Evolutionary conservation across 345 rosid genomes (phyloP).

Genomic region (Salix viminalis): DNA sequence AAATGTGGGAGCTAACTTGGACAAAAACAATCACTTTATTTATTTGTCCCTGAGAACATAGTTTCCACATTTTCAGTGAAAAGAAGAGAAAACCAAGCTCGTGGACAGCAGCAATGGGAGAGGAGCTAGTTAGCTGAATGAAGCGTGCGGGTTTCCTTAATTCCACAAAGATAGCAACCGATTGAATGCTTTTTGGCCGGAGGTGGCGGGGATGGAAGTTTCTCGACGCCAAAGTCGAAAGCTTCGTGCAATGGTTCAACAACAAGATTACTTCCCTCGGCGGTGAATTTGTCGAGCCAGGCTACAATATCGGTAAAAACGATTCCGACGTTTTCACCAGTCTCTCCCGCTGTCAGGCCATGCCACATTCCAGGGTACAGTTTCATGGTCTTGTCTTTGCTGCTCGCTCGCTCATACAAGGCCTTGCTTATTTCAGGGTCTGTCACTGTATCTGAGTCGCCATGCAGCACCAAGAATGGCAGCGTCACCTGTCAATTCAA

Average conservation of each 20-base stretch:
- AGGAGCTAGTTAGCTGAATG: constrained; percentile 55
- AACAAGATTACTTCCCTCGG: constrained; percentile 11
- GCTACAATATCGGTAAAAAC: constrained; percentile 66
- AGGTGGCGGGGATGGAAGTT: constrained; percentile 1
- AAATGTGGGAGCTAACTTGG: background rate
- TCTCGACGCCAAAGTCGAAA: constrained; percentile 7
- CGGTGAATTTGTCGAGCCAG: constrained; percentile 64
- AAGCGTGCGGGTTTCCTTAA: constrained; percentile 47
- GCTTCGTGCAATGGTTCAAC: constrained; percentile 27
- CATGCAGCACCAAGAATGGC: constrained; percentile 87
- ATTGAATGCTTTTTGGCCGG: background rate
- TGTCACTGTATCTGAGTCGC: constrained; percentile 86
- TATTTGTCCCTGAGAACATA: background rate
- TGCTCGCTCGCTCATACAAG: constrained; percentile 58
- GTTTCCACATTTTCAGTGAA: background rate
- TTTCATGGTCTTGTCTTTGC: constrained; percentile 75
- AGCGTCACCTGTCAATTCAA: constrained; percentile 49
- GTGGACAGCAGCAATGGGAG: background rate
- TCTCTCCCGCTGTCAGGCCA: constrained; percentile 75
- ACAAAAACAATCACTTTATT: background rate
- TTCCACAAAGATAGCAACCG: constrained; percentile 51
- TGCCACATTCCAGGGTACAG: constrained; percentile 98
- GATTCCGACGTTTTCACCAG: constrained; percentile 59
- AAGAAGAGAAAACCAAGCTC: background rate
- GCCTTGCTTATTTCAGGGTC: constrained; percentile 97